Evolutionary conservation across 345 rosid species (phyloP).

Genomic region (Geranium rotundifolium): DNA sequence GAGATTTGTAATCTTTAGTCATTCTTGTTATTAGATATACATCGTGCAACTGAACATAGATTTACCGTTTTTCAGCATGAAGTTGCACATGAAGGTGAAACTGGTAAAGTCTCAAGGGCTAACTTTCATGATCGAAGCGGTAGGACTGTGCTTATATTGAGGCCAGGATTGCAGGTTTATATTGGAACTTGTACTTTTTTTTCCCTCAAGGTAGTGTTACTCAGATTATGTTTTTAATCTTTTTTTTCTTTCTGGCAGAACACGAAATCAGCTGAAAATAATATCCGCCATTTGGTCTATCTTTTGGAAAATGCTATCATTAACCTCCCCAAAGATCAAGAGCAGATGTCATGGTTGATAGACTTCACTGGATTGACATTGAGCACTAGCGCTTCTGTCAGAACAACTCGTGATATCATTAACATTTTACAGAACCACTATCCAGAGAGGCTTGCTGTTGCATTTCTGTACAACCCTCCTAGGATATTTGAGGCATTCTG

Average conservation of each 20-base stretch:
- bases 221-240: not conserved
- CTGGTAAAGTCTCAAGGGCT: slow-evolving; percentile 81
- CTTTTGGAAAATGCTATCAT: slow-evolving; percentile 77
- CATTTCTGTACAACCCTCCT: slow-evolving; percentile 82
- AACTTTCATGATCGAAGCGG: slow-evolving; percentile 62
- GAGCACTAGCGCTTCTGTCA: slow-evolving; percentile 29
- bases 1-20: too few relatives aligned
- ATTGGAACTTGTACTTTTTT: slow-evolving; percentile 2
- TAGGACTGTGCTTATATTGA: slow-evolving; percentile 77
- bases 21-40: too few relatives aligned
- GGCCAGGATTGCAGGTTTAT: slow-evolving; percentile 79
- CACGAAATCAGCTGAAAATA: slow-evolving; percentile 53
- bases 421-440: slow-evolving; percentile 73
- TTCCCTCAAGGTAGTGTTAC: not conserved
- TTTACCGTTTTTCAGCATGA: slow-evolving; percentile 33
- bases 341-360: slow-evolving; percentile 80
- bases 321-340: slow-evolving; percentile 73
- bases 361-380: slow-evolving; percentile 88
- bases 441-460: slow-evolving; percentile 78
- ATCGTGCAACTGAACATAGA: too few relatives aligned
- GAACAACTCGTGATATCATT: slow-evolving; percentile 56
- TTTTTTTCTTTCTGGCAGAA: slow-evolving; percentile 35
- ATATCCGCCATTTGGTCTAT: slow-evolving; percentile 72
- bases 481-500: slow-evolving; percentile 75
- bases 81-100: slow-evolving; percentile 86